Evolutionary conservation across 2,329 filamentous ascomycete species (phyloP), one percentile per base, ranked within the genome.

Genomic region (Sclerotinia spermophila): DNA sequence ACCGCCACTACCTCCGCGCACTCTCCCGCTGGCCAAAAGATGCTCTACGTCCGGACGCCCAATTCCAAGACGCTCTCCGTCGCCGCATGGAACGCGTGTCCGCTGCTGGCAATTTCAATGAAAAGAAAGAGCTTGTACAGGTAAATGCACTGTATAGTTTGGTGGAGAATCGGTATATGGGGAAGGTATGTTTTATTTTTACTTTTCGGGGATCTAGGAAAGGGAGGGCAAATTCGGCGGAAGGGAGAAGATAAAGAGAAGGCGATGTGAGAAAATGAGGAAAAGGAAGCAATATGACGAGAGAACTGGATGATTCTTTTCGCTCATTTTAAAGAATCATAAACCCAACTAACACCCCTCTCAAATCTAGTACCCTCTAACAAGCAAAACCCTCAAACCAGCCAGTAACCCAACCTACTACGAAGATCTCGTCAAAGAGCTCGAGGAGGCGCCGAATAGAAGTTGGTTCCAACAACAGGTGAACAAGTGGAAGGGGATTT

Each of bases 351-450:
- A 65, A 65, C 33, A 51, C 44, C 24, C 24, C 3, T 4, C 38
- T 21, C 10, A 24, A 53, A 53, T 53, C 13, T 40, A 85, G 83
- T 85, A 86, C 74, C 81, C 81, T 30, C 77, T 85, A 19, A 83
- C 80, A n/a, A 84, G 85, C 55, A 80, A 80, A 5, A 80, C 90
- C 58, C 80, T 90, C 71, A 80, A 82, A 68, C 89, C 89, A 21
- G 84, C 83, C 78, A 89, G 87, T 76, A 87, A 90, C 74, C 89
- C 89, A 51, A 86, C 84, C 0, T 89, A 92, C 78, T 92, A 89
- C 76, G 79, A 82, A 30, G 86, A 90, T 73, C 79, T 92, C 42
- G 78, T 90, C 0, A 82, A 81, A 68, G 89, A 92, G 78, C 83
- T 92, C 35, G 86, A 90, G 48, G 86, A 86, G 75, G 89, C 87